A percentile compares a stretch with the other conserved stretches of the same genome.
Evolutionary conservation across 257 asterid genomes (phyloP).

Genomic region (Lycium ferocissimum): DNA sequence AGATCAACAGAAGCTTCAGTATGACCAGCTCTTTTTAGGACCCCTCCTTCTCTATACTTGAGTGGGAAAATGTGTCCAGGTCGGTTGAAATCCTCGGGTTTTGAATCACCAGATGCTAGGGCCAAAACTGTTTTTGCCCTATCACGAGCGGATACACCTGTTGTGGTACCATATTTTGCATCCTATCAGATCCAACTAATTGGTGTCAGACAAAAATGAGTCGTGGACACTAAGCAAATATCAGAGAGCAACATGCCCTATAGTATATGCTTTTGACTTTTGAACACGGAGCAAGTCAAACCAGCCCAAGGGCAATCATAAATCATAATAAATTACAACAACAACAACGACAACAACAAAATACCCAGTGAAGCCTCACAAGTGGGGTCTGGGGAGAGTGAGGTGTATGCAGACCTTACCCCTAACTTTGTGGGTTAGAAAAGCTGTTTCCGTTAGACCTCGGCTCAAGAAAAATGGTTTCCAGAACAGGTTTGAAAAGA

Average conservation of each 20-base stretch:
- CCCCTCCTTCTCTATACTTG: conserved; percentile 95
- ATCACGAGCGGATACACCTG: conserved; percentile 96
- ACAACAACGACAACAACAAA: too few species aligned
- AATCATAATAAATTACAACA: background rate
- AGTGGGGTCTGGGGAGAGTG: too few species aligned
- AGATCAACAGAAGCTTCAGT: conserved; percentile 99
- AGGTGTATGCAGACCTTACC: too few species aligned
- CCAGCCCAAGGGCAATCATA: background rate
- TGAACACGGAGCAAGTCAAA: background rate
- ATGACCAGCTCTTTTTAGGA: conserved; percentile 97
- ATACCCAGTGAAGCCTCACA: too few species aligned
- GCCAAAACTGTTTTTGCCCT: conserved; percentile 82
- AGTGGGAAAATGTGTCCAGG: conserved; percentile 98
- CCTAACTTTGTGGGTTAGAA: too few species aligned
- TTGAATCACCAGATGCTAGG: conserved; percentile 81
- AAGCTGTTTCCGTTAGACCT: too few species aligned
- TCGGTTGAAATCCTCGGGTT: conserved; percentile 90
- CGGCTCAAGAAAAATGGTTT: too few species aligned
- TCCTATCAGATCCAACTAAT: conserved; percentile 58
- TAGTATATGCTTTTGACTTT: background rate
- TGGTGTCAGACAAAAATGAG: conserved; percentile 5
- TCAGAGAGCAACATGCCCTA: background rate
- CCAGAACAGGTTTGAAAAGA: too few species aligned
- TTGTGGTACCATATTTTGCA: conserved; percentile 90
- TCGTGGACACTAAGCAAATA: background rate